Conservation (phyloP, 305 asterid genomes). For the Petunia hybrid region DNA sequence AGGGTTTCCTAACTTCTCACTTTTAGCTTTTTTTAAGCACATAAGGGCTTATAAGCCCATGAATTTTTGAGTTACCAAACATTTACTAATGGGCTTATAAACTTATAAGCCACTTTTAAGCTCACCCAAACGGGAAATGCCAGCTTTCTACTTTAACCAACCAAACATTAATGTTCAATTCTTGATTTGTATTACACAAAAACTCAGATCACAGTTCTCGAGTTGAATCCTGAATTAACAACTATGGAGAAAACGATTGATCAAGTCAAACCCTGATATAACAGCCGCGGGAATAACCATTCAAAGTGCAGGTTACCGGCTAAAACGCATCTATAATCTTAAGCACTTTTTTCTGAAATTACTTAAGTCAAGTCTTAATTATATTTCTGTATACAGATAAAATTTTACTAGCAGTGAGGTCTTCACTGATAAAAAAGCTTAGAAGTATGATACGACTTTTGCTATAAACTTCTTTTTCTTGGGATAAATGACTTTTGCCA, state of each 20-base stretch:
- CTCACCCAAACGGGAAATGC: background rate
- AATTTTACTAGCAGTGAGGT: background rate
- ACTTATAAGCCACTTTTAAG: too few relatives aligned
- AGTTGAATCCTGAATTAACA: conserved; percentile 7
- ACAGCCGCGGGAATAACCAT: conserved; percentile 11
- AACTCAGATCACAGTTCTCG: conserved; percentile 2
- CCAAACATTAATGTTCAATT: background rate
- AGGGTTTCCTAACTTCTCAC: too few relatives aligned
- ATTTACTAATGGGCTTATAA: too few relatives aligned
- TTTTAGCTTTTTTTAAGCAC: too few relatives aligned
- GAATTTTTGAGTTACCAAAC: too few relatives aligned
- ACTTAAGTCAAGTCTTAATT: background rate
- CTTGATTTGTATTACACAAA: background rate
- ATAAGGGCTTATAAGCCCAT: too few relatives aligned
- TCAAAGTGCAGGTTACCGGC: conserved; percentile 3
- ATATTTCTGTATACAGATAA: background rate
- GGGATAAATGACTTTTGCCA: conserved; percentile 14
- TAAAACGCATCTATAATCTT: conserved; percentile 4
- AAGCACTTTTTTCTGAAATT: background rate
- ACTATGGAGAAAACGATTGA: background rate
- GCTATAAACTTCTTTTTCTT: background rate
- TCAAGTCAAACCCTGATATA: background rate
- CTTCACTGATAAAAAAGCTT: background rate
- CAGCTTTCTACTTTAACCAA: background rate
- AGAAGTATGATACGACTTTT: background rate